Evolutionary conservation across 441 rosid species (phyloP).

Genomic region (Codiaeum variegatum): DNA sequence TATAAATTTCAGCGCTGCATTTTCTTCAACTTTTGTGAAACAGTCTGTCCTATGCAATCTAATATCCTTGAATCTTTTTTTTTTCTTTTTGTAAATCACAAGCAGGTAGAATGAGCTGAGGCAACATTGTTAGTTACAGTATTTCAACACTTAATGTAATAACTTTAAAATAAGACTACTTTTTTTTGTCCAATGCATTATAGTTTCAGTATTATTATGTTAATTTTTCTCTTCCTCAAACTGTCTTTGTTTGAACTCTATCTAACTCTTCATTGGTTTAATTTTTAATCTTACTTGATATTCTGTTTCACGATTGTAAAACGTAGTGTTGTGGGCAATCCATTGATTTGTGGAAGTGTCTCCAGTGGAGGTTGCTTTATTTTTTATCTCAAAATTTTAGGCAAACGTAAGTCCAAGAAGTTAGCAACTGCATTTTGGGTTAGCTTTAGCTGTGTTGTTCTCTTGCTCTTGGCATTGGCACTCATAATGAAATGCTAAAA

Average conservation of each 20-base stretch:
- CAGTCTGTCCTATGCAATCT: no score
- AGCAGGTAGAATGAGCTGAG: no score
- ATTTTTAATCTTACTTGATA: slow-evolving; percentile 8
- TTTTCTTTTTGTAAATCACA: no score
- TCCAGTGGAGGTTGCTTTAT: slow-evolving; percentile 52
- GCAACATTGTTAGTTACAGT: no score
- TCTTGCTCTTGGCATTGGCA: slow-evolving; percentile 44
- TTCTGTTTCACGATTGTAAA: slow-evolving; percentile 14
- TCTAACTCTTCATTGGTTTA: slow-evolving; percentile 5
- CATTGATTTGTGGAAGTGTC: slow-evolving; percentile 60
- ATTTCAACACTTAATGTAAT: no score
- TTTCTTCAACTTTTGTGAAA: no score
- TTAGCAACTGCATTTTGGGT: slow-evolving; percentile 66
- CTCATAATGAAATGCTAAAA: slow-evolving; percentile 45
- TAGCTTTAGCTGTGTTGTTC: slow-evolving; percentile 47
- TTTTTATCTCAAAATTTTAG: slow-evolving; percentile 21
- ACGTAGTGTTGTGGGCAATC: slow-evolving; percentile 71
- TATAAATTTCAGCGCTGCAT: not conserved
- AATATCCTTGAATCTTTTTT: no score
- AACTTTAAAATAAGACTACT: no score
- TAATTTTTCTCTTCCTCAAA: slow-evolving; percentile 10
- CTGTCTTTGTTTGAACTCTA: slow-evolving; percentile 7
- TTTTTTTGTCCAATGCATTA: no score
- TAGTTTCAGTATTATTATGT: no score
- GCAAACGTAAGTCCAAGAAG: slow-evolving; percentile 53